Evolutionary conservation across 1,139 yeast genomes (phyloP).

Genomic region (Hyphopichia buzzinii): DNA sequence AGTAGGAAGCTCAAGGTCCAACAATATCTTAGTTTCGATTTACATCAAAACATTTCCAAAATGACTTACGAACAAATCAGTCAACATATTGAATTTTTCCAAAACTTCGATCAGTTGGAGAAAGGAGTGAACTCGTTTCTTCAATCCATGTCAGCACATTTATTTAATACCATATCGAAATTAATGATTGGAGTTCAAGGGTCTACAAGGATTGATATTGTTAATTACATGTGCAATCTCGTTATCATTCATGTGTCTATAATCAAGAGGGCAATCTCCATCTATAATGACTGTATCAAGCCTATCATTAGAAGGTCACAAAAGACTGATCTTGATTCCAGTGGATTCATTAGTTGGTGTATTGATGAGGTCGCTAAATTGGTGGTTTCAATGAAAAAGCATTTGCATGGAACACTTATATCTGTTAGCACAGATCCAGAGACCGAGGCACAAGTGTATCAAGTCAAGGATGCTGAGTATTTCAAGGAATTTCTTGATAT

Average conservation of each 20-base stretch:
- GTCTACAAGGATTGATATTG: conserved; percentile 45
- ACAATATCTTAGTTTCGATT: conserved; percentile 37
- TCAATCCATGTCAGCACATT: conserved; percentile 34
- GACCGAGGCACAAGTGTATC: conserved; percentile 23
- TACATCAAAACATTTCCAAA: conserved; percentile 34
- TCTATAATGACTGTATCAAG: conserved; percentile 33
- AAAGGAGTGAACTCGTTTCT: conserved; percentile 38
- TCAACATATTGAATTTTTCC: conserved; percentile 34
- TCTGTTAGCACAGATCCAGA: conserved; percentile 22
- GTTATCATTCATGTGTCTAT: conserved; percentile 42
- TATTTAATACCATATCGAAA: conserved; percentile 33
- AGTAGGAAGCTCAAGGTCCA: conserved; percentile 38
- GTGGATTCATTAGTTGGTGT: conserved; percentile 63
- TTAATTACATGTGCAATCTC: conserved; percentile 43
- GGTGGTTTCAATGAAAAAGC: conserved; percentile 60
- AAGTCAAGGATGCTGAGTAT: conserved; percentile 29
- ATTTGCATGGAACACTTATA: conserved; percentile 62
- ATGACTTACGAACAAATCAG: conserved; percentile 33
- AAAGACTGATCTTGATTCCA: conserved; percentile 34
- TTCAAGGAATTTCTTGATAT: conserved; percentile 49
- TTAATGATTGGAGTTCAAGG: conserved; percentile 45
- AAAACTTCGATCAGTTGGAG: conserved; percentile 36
- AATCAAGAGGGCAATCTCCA: conserved; percentile 34
- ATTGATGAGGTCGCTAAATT: conserved; percentile 63
- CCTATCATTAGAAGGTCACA: conserved; percentile 31